phyloP scores from a whole-genome alignment of 1,139 yeast species.

The Geotrichum phurueaensis region DNA sequence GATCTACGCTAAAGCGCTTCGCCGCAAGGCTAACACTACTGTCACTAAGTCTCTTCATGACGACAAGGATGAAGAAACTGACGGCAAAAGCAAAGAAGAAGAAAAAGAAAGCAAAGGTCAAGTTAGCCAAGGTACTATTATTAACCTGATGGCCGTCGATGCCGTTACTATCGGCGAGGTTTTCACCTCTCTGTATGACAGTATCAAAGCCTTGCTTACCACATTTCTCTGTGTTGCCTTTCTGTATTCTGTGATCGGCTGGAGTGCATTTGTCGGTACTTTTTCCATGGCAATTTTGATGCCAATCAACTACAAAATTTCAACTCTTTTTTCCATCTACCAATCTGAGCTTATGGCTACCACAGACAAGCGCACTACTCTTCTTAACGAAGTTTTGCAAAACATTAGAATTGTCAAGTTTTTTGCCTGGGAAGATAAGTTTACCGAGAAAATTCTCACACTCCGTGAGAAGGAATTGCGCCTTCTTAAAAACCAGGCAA shows the following conservation, averaged over 20 bases:
- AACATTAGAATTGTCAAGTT: slow-evolving; percentile 90
- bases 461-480: slow-evolving; percentile 69
- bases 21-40: slow-evolving; percentile 42
- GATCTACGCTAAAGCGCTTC: slow-evolving; percentile 84
- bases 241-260: slow-evolving; percentile 69
- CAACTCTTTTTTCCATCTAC: slow-evolving; percentile 53
- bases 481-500: slow-evolving; percentile 52
- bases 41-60: too few species aligned
- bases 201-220: slow-evolving; percentile 69
- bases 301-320: slow-evolving; percentile 69
- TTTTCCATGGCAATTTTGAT: slow-evolving; percentile 53
- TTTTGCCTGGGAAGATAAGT: slow-evolving; percentile 93
- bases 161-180: slow-evolving; percentile 83
- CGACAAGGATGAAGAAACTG: too few species aligned
- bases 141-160: slow-evolving; percentile 92
- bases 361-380: slow-evolving; percentile 87
- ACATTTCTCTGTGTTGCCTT: slow-evolving; percentile 52
- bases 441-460: slow-evolving; percentile 61
- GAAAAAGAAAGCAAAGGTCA: slow-evolving; percentile 40
- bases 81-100: slow-evolving; percentile 13
- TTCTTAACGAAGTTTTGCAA: slow-evolving; percentile 87
- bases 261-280: slow-evolving; percentile 86
- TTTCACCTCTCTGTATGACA: slow-evolving; percentile 80
- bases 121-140: slow-evolving; percentile 83
- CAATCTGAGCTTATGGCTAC: slow-evolving; percentile 72